Evolutionary conservation across 495 filamentous ascomycete genomes (phyloP).

Genomic region (Massariosphaeria phaeospora): DNA sequence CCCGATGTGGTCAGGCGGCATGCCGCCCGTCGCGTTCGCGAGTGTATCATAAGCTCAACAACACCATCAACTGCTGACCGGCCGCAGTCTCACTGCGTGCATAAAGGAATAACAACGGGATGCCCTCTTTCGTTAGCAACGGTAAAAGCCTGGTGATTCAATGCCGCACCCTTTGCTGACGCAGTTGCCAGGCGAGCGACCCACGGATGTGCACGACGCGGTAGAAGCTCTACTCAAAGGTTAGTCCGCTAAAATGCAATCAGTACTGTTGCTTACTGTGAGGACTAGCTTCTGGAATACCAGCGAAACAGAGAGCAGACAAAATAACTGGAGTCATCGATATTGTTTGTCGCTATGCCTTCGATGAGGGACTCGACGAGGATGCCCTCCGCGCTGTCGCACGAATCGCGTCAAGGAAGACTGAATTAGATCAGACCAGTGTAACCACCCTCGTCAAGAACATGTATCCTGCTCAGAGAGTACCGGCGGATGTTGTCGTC

Average conservation of each 20-base stretch:
- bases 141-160: slow-evolving; percentile 16
- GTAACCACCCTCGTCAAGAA: slow-evolving; percentile 62
- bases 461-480: slow-evolving; percentile 63
- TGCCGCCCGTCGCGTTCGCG: no score
- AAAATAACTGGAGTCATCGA: slow-evolving; percentile 44
- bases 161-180: not conserved
- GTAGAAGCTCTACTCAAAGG: slow-evolving; percentile 24
- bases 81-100: slow-evolving; percentile 19
- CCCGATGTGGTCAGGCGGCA: no score
- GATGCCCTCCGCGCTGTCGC: slow-evolving; percentile 58
- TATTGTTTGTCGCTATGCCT: slow-evolving; percentile 49
- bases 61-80: slow-evolving; percentile 22
- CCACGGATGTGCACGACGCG: slow-evolving; percentile 19
- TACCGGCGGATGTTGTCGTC: slow-evolving; percentile 58
- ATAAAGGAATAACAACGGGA: slow-evolving; percentile 20
- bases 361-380: slow-evolving; percentile 60
- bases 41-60: no score
- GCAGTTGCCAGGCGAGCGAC: slow-evolving; percentile 13
- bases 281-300: slow-evolving; percentile 26
- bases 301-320: slow-evolving; percentile 28
- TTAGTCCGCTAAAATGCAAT: slow-evolving; percentile 14
- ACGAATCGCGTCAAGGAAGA: slow-evolving; percentile 60
- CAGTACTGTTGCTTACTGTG: slow-evolving; percentile 1
- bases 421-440: slow-evolving; percentile 69
- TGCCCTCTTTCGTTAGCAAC: slow-evolving; percentile 23